Conservation (phyloP, 1,284 basidiomycete genomes). For the Inonotus obliquus region DNA sequence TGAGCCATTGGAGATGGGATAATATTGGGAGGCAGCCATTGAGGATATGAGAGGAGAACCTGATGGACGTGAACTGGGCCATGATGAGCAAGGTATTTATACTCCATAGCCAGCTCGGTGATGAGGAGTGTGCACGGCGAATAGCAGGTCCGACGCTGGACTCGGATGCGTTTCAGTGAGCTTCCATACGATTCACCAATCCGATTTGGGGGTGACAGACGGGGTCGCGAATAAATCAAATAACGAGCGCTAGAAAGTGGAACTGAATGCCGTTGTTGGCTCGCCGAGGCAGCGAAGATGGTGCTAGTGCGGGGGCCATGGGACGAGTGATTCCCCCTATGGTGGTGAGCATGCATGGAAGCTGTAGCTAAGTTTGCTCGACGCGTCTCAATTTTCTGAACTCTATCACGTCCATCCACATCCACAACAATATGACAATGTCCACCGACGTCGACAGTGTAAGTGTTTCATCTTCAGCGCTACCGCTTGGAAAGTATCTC, state of each 20-base stretch:
- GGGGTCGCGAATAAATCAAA: not conserved
- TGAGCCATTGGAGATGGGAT: not conserved
- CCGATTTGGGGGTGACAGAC: not conserved
- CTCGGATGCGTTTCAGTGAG: not conserved
- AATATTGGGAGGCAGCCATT: constrained; percentile 6
- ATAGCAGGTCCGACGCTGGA: not conserved
- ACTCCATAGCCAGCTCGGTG: not conserved
- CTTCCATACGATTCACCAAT: not conserved
- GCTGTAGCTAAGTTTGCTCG: not conserved
- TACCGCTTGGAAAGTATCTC: constrained; percentile 84
- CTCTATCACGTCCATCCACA: not conserved
- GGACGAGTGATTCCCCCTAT: not conserved
- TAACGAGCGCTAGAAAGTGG: not conserved
- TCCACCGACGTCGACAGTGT: constrained; percentile 25
- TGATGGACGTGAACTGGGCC: not conserved
- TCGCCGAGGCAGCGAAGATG: not conserved
- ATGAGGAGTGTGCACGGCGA: not conserved
- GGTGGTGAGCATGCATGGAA: constrained; percentile 6
- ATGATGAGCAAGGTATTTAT: not conserved
- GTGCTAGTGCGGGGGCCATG: not conserved
- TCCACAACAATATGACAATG: constrained; percentile 30
- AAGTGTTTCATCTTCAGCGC: constrained; percentile 25
- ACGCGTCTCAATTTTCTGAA: not conserved
- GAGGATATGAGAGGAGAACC: not conserved
- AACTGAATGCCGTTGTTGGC: not conserved